phyloP scores from a whole-genome alignment of 805 yeast genomes.

The Naumovozyma castellii region DNA sequence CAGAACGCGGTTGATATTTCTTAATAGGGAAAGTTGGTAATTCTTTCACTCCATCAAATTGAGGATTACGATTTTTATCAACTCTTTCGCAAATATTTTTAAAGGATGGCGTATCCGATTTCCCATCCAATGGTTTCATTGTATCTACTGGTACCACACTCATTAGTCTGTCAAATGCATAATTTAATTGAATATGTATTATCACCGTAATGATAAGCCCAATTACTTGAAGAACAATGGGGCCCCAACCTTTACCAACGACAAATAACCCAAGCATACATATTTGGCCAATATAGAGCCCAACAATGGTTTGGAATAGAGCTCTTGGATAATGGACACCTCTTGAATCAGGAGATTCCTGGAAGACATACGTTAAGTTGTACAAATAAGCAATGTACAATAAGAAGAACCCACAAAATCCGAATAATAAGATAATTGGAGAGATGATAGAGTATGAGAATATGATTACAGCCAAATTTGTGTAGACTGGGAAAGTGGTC shows the following conservation, averaged over 20 bases:
- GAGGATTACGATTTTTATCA: background rate
- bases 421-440: slow-evolving; percentile 73
- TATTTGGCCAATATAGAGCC: slow-evolving; percentile 78
- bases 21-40: slow-evolving; percentile 25
- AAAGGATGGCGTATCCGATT: slow-evolving; percentile 49
- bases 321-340: slow-evolving; percentile 87
- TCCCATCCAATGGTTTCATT: slow-evolving; percentile 71
- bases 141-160: slow-evolving; percentile 55
- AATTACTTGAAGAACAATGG: slow-evolving; percentile 66
- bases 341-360: slow-evolving; percentile 61
- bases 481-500: slow-evolving; percentile 65
- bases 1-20: slow-evolving; percentile 16
- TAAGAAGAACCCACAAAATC: slow-evolving; percentile 58
- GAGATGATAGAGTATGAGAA: slow-evolving; percentile 65
- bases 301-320: slow-evolving; percentile 76
- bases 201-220: slow-evolving; percentile 57
- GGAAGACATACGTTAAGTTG: slow-evolving; percentile 62
- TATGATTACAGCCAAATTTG: slow-evolving; percentile 59
- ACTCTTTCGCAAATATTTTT: slow-evolving; percentile 24
- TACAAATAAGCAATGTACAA: slow-evolving; percentile 71
- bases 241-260: slow-evolving; percentile 94
- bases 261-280: slow-evolving; percentile 80
- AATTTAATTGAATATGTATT: slow-evolving; percentile 52
- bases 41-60: slow-evolving; percentile 19
- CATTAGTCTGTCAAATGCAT: slow-evolving; percentile 58